A percentile compares a stretch with the other conserved stretches of the same genome.
Evolutionary conservation across 1,284 basidiomycete species (phyloP).

Genomic region (Ganoderma resinaceum): DNA sequence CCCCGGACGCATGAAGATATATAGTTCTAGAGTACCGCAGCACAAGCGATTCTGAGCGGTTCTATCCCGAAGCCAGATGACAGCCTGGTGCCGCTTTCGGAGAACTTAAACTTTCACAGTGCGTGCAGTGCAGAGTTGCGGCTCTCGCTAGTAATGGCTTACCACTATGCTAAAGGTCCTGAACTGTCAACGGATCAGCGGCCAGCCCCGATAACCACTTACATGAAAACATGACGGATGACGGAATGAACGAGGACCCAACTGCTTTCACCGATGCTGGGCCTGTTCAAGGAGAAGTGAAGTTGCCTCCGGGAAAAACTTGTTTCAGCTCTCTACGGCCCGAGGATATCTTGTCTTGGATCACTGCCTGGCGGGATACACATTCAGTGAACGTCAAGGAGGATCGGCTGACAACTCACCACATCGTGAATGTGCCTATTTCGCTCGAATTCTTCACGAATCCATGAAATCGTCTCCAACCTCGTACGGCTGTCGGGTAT

Average conservation of each 20-base stretch:
- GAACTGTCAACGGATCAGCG: neutral
- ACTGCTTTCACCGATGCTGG: neutral
- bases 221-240: neutral
- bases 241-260: neutral
- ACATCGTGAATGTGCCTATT: slow-evolving; percentile 62
- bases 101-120: neutral
- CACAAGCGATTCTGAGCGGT: slow-evolving; percentile 2
- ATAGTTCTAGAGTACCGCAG: slow-evolving; percentile 17
- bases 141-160: neutral
- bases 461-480: slow-evolving; percentile 72
- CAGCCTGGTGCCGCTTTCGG: neutral
- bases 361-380: slow-evolving; percentile 33
- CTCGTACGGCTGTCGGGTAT: slow-evolving; percentile 67
- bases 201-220: neutral
- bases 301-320: slow-evolving; percentile 44
- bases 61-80: neutral
- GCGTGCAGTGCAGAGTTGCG: neutral
- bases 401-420: slow-evolving; percentile 46
- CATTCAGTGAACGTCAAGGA: slow-evolving; percentile 7
- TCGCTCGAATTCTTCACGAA: slow-evolving; percentile 74
- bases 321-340: slow-evolving; percentile 62
- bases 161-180: neutral
- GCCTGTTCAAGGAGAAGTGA: neutral
- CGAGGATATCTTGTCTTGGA: slow-evolving; percentile 48
- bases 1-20: neutral